Evolutionary conservation across 2,329 filamentous ascomycete genomes (phyloP).

Genomic region (Aspergillus felis): DNA sequence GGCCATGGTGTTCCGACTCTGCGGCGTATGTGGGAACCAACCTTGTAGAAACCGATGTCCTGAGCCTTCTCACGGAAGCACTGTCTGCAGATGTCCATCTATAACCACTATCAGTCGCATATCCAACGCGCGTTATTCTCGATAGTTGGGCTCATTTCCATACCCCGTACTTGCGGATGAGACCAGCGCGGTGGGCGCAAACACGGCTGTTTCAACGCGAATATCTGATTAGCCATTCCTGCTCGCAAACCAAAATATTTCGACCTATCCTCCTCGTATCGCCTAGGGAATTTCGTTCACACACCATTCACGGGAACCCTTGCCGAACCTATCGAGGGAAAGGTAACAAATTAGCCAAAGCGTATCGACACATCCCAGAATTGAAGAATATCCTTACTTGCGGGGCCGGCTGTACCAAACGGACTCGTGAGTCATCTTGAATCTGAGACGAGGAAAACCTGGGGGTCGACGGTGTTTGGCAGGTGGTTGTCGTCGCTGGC

Average conservation of each 20-base stretch:
- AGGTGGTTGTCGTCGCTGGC: conserved; percentile 33
- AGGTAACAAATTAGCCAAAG: conserved; percentile 17
- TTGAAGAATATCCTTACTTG: conserved; percentile 54
- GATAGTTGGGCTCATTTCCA: conserved; percentile 14
- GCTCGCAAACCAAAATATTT: conserved; percentile 1
- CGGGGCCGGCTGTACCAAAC: conserved; percentile 99
- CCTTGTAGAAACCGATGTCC: conserved; percentile 68
- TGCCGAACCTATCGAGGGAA: conserved; percentile 56
- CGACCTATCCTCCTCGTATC: neutral
- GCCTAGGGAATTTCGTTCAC: conserved; percentile 35
- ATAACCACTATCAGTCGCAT: conserved; percentile 16
- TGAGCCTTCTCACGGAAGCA: conserved; percentile 66
- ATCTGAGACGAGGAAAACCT: conserved; percentile 30
- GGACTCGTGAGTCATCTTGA: conserved; percentile 84
- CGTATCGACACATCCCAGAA: conserved; percentile 1
- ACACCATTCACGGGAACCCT: conserved; percentile 92
- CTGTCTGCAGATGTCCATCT: conserved; percentile 59
- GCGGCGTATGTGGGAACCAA: conserved; percentile 35
- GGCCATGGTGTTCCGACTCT: neutral
- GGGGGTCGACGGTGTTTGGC: conserved; percentile 33
- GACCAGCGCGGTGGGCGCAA: conserved; percentile 94
- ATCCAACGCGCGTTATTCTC: neutral
- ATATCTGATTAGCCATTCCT: conserved; percentile 23
- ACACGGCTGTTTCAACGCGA: conserved; percentile 56
- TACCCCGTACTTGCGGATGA: conserved; percentile 97